These are phyloP conservation scores for Sugiyamaella grinbergsii DNA, from an alignment of 1,139 yeast genomes.

Conservation along the genomic window DNA sequence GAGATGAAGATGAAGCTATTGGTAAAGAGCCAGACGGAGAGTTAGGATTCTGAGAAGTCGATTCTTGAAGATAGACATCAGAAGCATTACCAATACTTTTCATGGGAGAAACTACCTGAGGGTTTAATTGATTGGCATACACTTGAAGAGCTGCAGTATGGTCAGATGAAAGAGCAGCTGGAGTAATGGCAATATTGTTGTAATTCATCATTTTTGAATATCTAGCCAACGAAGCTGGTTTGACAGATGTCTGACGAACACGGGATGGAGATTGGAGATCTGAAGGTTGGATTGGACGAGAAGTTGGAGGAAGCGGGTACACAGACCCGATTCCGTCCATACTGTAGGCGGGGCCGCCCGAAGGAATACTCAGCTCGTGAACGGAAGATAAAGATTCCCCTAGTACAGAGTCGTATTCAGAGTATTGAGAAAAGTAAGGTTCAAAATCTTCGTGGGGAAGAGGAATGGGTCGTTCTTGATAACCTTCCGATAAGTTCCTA, in stretches of 20 bases:
- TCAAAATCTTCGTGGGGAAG: slow-evolving; percentile 41
- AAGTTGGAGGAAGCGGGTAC: slow-evolving; percentile 19
- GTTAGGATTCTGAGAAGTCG: slow-evolving; percentile 3
- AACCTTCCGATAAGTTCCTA: slow-evolving; percentile 17
- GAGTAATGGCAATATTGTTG: slow-evolving; percentile 28
- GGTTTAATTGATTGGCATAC: slow-evolving; percentile 17
- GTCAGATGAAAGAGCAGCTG: slow-evolving; percentile 20
- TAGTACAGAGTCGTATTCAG: slow-evolving; percentile 39
- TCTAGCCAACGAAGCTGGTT: slow-evolving; percentile 37
- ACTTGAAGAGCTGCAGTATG: slow-evolving; percentile 25
- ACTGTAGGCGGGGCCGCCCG: slow-evolving; percentile 18
- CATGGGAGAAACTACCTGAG: slow-evolving; percentile 27
- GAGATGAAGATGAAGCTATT: slow-evolving; percentile 17
- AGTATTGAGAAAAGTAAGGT: slow-evolving; percentile 39
- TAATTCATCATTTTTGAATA: slow-evolving; percentile 34
- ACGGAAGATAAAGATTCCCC: slow-evolving; percentile 34
- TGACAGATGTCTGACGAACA: slow-evolving; percentile 28
- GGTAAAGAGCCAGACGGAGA: slow-evolving; percentile 18
- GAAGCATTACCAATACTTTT: slow-evolving; percentile 21
- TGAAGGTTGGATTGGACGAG: slow-evolving; percentile 21
- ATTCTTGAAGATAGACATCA: slow-evolving; percentile 23
- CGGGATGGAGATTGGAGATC: slow-evolving; percentile 22
- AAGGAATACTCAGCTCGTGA: slow-evolving; percentile 38
- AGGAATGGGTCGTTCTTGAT: slow-evolving; percentile 27
- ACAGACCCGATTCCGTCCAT: slow-evolving; percentile 16